Conservation (phyloP, 257 asterid species). For the Striga asiatica region DNA sequence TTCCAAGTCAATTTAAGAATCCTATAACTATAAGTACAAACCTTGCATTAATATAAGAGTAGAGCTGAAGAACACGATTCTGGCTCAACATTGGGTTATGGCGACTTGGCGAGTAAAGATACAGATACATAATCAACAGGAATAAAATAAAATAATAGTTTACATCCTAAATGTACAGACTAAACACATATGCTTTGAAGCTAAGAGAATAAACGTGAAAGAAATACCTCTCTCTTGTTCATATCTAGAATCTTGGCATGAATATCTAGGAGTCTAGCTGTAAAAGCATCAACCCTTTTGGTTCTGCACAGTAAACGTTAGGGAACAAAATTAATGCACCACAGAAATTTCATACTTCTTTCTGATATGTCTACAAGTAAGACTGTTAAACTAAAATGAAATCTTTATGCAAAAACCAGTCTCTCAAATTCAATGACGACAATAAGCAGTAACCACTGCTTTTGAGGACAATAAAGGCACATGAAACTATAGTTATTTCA, state of each 20-base stretch:
- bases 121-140: no score
- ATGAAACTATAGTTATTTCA: neutral
- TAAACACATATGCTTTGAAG: neutral
- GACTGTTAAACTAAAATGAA: neutral
- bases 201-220: neutral
- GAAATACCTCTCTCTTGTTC: conserved; percentile 50
- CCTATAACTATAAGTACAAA: no score
- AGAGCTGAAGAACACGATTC: neutral
- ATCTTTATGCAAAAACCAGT: neutral
- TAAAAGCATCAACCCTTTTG: conserved; percentile 40
- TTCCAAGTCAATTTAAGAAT: no score
- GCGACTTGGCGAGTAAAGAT: no score
- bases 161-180: neutral
- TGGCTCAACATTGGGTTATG: neutral
- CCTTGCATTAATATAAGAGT: neutral
- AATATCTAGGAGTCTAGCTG: conserved; percentile 51
- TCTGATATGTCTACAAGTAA: neutral
- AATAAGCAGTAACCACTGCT: neutral
- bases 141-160: neutral
- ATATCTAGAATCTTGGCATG: conserved; percentile 42
- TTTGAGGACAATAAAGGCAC: neutral
- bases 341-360: neutral
- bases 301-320: conserved; percentile 29
- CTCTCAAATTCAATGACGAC: neutral
- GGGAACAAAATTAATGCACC: conserved; percentile 4